Evolutionary conservation across 2,329 filamentous ascomycete genomes (phyloP).

Genomic region (Aspergillus intermedius): DNA sequence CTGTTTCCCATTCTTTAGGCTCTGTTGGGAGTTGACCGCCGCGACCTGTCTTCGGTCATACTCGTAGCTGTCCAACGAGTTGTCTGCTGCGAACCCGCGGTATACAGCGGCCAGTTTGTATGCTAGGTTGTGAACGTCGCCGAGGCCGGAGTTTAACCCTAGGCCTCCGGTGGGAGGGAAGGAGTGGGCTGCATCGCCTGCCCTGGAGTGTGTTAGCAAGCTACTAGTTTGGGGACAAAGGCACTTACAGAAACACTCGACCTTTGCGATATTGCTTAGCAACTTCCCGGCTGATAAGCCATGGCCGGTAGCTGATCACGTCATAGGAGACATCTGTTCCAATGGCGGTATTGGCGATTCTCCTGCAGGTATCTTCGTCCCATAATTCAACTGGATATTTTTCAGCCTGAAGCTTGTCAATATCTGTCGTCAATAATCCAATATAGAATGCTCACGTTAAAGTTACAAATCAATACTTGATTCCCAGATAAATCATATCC

Average conservation of each 20-base stretch:
- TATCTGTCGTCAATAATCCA: background rate
- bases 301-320: slow-evolving; percentile 37
- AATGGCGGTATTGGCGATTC: slow-evolving; percentile 24
- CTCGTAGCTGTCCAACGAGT: slow-evolving; percentile 33
- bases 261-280: slow-evolving; percentile 31
- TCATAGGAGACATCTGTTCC: slow-evolving; percentile 26
- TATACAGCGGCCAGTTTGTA: slow-evolving; percentile 36
- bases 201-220: slow-evolving; percentile 13
- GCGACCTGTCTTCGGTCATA: slow-evolving; percentile 35
- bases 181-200: slow-evolving; percentile 51
- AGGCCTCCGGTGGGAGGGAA: slow-evolving; percentile 49
- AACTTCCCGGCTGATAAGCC: slow-evolving; percentile 38
- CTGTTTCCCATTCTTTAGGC: slow-evolving; percentile 39
- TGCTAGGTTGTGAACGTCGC: slow-evolving; percentile 46
- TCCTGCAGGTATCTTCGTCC: slow-evolving; percentile 29
- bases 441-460: slow-evolving; percentile 27
- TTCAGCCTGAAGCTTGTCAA: slow-evolving; percentile 15
- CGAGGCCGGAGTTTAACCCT: slow-evolving; percentile 49
- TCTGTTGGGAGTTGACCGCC: slow-evolving; percentile 36
- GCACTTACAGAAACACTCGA: slow-evolving; percentile 32
- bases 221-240: background rate
- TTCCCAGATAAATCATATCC: slow-evolving; percentile 38
- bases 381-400: slow-evolving; percentile 31
- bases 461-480: slow-evolving; percentile 41
- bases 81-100: slow-evolving; percentile 19